Conservation (phyloP, 352 stramenopile genomes). For the Phytophthora kernoviae region DNA sequence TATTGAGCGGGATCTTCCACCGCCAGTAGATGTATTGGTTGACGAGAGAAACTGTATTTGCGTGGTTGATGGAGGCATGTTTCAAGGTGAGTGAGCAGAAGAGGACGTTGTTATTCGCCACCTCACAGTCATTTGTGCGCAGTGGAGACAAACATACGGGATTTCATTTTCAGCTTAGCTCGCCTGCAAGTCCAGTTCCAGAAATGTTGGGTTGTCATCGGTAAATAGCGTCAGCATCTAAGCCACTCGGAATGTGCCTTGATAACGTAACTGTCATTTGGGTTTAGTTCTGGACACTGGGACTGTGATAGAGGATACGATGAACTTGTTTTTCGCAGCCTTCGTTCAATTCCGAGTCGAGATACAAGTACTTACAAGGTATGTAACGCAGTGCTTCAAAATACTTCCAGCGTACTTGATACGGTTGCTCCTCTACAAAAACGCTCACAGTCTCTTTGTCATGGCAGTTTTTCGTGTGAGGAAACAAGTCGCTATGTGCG, state of each 20-base stretch:
- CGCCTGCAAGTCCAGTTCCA: constrained; percentile 59
- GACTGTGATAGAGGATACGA: constrained; percentile 10
- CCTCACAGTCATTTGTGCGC: constrained; percentile 1
- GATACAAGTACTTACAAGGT: constrained; percentile 60
- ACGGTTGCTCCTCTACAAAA: background rate
- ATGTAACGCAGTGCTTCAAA: background rate
- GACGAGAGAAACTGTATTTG: constrained; percentile 72
- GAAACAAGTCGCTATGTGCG: constrained; percentile 52
- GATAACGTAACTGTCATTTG: background rate
- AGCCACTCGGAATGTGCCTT: background rate
- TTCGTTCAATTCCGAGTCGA: constrained; percentile 63
- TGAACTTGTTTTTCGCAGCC: constrained; percentile 55
- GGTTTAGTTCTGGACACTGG: constrained; percentile 3
- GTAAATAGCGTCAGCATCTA: constrained; percentile 29
- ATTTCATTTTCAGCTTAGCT: constrained; percentile 65
- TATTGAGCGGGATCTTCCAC: constrained; percentile 62
- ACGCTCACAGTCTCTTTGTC: background rate
- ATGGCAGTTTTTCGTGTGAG: constrained; percentile 35
- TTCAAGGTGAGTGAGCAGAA: constrained; percentile 40
- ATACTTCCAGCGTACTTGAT: background rate
- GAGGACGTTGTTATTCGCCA: background rate
- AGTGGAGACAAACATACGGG: constrained; percentile 52
- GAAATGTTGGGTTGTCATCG: constrained; percentile 67
- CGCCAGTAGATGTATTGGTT: constrained; percentile 63
- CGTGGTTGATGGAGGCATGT: constrained; percentile 36